Conservation (phyloP, 257 asterid species). For the Cinchona pubescens region DNA sequence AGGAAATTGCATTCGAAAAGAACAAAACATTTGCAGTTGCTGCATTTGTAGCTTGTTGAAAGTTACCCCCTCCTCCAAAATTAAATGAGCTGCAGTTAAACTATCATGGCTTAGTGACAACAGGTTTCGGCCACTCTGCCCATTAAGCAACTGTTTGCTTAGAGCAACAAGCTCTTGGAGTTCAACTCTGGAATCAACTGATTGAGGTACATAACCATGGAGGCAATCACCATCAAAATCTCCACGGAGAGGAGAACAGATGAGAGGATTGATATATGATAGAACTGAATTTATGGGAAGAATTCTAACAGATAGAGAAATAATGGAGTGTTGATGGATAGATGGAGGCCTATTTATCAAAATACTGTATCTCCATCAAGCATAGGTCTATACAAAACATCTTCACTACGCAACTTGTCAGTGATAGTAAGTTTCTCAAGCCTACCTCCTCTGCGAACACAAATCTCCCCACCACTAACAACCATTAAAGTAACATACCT, state of each 20-base stretch:
- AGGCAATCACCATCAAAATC: constrained; percentile 98
- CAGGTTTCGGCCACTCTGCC: constrained; percentile 79
- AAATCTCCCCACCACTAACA: constrained; percentile 42
- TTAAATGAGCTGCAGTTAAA: constrained; percentile 76
- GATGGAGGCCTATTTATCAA: constrained; percentile 91
- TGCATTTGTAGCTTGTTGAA: constrained; percentile 66
- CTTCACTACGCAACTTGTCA: constrained; percentile 68
- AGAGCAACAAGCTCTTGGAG: constrained; percentile 74
- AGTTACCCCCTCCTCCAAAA: constrained; percentile 62
- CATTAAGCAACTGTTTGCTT: constrained; percentile 59
- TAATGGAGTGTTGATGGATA: constrained; percentile 88
- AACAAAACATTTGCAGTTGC: constrained; percentile 81
- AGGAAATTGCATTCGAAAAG: constrained; percentile 40
- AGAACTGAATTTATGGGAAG: constrained; percentile 63
- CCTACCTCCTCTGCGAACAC: constrained; percentile 54
- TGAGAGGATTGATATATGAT: constrained; percentile 76
- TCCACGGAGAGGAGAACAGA: constrained; percentile 87
- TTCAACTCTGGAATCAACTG: constrained; percentile 68
- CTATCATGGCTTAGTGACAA: constrained; percentile 83
- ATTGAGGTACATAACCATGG: constrained; percentile 92
- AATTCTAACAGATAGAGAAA: constrained; percentile 70
- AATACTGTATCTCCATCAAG: constrained; percentile 78
- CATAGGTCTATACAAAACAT: constrained; percentile 66
- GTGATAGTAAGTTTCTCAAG: constrained; percentile 41
- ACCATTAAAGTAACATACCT: constrained; percentile 54